Conservation (phyloP, 495 filamentous ascomycete genomes). For the Neurospora sp. region DNA sequence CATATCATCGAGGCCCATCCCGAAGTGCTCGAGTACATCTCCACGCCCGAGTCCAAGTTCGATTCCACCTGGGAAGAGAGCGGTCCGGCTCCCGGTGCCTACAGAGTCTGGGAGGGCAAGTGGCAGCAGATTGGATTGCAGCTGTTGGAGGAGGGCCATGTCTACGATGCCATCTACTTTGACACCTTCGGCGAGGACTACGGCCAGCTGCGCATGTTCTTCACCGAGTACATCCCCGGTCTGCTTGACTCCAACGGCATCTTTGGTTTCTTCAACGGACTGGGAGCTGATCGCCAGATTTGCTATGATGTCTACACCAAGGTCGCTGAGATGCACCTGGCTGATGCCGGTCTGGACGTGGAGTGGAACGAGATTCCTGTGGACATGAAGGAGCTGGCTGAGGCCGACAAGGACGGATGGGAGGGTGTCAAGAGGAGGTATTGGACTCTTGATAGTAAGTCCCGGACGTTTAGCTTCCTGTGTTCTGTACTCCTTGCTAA, state of each 20-base stretch:
- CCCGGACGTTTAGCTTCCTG: neutral
- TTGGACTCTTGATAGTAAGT: constrained; percentile 66
- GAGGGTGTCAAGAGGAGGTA: constrained; percentile 77
- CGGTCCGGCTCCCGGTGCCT: constrained; percentile 30
- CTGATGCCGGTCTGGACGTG: constrained; percentile 83
- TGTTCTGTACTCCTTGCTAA: constrained; percentile 6
- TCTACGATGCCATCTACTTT: constrained; percentile 92
- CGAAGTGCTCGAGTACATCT: constrained; percentile 62
- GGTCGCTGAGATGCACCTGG: constrained; percentile 84
- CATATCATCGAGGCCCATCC: constrained; percentile 94
- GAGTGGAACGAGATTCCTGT: constrained; percentile 74
- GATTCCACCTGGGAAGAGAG: constrained; percentile 34
- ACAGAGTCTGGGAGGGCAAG: constrained; percentile 44
- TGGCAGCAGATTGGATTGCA: constrained; percentile 78
- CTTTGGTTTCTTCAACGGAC: constrained; percentile 93
- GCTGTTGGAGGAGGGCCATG: constrained; percentile 56
- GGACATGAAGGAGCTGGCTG: constrained; percentile 41
- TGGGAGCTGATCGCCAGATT: constrained; percentile 84
- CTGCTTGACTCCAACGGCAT: constrained; percentile 61
- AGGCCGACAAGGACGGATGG: constrained; percentile 59
- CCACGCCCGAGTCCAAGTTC: constrained; percentile 31
- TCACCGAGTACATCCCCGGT: constrained; percentile 73
- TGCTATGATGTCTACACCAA: constrained; percentile 95
- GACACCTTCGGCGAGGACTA: constrained; percentile 97
- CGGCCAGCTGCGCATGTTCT: constrained; percentile 72